Conservation (phyloP, 176 grass and related monocot species). For the Zizania latifolia region DNA sequence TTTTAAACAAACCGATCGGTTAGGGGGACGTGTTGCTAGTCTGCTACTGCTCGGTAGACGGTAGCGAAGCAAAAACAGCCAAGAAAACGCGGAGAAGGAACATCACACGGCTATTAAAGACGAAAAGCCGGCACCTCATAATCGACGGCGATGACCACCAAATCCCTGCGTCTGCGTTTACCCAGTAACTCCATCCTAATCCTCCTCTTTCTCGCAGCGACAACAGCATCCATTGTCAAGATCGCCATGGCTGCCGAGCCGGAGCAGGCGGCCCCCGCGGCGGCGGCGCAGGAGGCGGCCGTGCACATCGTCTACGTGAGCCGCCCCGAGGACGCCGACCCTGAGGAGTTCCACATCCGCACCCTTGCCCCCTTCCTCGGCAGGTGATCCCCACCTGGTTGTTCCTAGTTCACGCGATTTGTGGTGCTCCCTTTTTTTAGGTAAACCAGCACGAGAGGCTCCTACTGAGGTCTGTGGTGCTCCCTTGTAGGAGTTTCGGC, state of each 20-base stretch:
- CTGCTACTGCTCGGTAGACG: too few relatives aligned
- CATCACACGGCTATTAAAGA: conserved; percentile 7
- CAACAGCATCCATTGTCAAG: background rate
- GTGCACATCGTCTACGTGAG: conserved; percentile 79
- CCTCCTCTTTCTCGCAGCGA: conserved; percentile 16
- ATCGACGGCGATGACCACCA: conserved; percentile 26
- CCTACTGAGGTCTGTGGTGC: too few relatives aligned
- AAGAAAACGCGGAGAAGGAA: background rate
- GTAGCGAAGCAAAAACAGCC: too few relatives aligned
- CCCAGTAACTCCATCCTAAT: background rate
- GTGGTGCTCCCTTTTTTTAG: too few relatives aligned
- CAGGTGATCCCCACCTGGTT: conserved; percentile 31
- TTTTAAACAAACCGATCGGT: too few relatives aligned
- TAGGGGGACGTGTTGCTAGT: too few relatives aligned
- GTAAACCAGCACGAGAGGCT: too few relatives aligned
- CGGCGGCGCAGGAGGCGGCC: conserved; percentile 43
- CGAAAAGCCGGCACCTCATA: too few relatives aligned
- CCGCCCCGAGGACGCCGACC: conserved; percentile 55
- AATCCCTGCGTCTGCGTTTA: background rate
- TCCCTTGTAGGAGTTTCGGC: too few relatives aligned
- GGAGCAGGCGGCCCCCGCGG: conserved; percentile 11
- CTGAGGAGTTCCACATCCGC: conserved; percentile 86
- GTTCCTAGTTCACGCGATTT: background rate
- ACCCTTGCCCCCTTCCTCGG: conserved; percentile 66
- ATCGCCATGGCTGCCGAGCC: conserved; percentile 41